phyloP scores from a whole-genome alignment of 768 basidiomycete genomes.

The Leccinum longicurvipes region DNA sequence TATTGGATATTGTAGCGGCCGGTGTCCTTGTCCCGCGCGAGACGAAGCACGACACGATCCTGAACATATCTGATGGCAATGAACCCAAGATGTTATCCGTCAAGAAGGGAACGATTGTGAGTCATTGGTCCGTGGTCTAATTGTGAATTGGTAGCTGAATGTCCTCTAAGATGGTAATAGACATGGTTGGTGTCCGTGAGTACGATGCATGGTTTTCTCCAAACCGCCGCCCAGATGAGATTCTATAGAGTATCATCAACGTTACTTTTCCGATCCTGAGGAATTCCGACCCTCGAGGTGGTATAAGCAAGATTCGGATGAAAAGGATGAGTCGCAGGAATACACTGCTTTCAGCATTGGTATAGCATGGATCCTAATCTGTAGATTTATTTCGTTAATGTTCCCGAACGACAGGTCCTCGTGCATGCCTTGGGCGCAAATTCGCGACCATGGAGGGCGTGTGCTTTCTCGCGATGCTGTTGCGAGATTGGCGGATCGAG shows the following conservation, averaged over 20 bases:
- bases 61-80: slow-evolving; percentile 16
- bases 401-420: slow-evolving; percentile 44
- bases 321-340: slow-evolving; percentile 15
- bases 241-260: slow-evolving; percentile 35
- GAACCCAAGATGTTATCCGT: slow-evolving; percentile 18
- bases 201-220: neutral
- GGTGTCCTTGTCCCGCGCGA: slow-evolving; percentile 29
- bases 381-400: neutral
- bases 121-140: neutral
- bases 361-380: neutral
- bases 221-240: neutral
- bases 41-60: slow-evolving; percentile 25
- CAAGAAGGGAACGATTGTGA: slow-evolving; percentile 22
- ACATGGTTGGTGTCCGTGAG: slow-evolving; percentile 31
- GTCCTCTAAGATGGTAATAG: slow-evolving; percentile 20
- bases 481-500: slow-evolving; percentile 52
- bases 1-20: slow-evolving; percentile 26
- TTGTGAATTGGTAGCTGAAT: neutral
- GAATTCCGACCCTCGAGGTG: slow-evolving; percentile 38
- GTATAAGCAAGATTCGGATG: slow-evolving; percentile 24
- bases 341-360: slow-evolving; percentile 25
- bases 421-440: slow-evolving; percentile 51
- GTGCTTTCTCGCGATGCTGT: slow-evolving; percentile 47
- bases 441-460: slow-evolving; percentile 54
- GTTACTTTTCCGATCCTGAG: slow-evolving; percentile 36